Evolutionary conservation across 2,329 filamentous ascomycete species (phyloP).

Genomic region (Aspergillus sp.): DNA sequence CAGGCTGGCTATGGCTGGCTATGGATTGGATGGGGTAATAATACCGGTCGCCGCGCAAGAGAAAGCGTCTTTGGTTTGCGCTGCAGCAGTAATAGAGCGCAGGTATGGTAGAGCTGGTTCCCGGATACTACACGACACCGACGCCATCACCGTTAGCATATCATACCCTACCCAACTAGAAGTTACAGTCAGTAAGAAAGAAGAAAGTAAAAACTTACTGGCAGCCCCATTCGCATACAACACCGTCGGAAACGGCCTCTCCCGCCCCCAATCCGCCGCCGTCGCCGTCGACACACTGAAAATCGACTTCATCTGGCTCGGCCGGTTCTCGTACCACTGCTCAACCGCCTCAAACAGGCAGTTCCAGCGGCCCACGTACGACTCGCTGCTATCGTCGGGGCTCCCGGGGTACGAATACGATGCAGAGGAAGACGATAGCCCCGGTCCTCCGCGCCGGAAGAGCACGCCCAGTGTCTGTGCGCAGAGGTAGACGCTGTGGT

Average conservation of each 20-base stretch:
- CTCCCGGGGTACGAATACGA: conserved; percentile 17
- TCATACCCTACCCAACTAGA: too few species aligned
- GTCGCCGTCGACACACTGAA: conserved; percentile 21
- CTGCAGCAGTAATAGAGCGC: conserved; percentile 31
- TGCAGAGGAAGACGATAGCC: background rate
- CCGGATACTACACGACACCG: conserved; percentile 27
- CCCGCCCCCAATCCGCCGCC: background rate
- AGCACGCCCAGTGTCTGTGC: conserved; percentile 47
- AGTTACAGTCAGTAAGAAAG: too few species aligned
- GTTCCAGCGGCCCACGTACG: conserved; percentile 36
- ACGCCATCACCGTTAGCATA: too few species aligned
- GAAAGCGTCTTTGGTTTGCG: conserved; percentile 28
- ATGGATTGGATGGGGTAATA: too few species aligned
- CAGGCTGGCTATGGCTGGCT: too few species aligned
- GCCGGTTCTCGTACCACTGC: conserved; percentile 42
- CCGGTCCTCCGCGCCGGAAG: conserved; percentile 18
- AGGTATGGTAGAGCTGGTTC: conserved; percentile 36
- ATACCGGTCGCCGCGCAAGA: conserved; percentile 25
- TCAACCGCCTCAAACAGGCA: conserved; percentile 42
- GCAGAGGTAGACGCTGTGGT: conserved; percentile 52
- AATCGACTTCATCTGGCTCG: conserved; percentile 29
- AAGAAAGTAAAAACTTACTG: too few species aligned
- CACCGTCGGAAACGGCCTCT: conserved; percentile 27
- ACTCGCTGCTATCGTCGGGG: conserved; percentile 18
- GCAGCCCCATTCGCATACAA: conserved; percentile 12